Conservation (phyloP, 1,139 yeast genomes). For the Yamadazyma buinensis region DNA sequence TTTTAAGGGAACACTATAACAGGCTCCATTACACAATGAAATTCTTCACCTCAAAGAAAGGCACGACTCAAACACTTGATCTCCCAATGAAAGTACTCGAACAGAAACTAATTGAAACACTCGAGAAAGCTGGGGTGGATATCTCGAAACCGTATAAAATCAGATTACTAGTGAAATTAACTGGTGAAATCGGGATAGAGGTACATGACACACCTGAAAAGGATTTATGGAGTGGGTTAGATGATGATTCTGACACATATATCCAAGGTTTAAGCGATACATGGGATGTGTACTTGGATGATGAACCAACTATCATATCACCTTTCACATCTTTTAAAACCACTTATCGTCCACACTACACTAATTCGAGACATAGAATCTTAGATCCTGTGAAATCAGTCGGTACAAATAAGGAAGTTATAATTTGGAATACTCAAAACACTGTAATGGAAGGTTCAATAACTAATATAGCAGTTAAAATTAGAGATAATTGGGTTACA, state of each 20-base stretch:
- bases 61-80: slow-evolving; percentile 21
- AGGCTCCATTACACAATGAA: slow-evolving; percentile 52
- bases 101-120: slow-evolving; percentile 40
- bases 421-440: slow-evolving; percentile 58
- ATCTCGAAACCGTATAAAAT: slow-evolving; percentile 49
- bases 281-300: slow-evolving; percentile 66
- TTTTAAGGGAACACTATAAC: slow-evolving; percentile 60
- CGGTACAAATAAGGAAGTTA: slow-evolving; percentile 62
- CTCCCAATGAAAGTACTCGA: slow-evolving; percentile 43
- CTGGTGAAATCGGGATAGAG: slow-evolving; percentile 52
- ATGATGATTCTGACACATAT: slow-evolving; percentile 7
- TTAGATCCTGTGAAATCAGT: slow-evolving; percentile 19
- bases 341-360: slow-evolving; percentile 64
- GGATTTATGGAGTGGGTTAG: slow-evolving; percentile 43
- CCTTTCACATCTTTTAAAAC: slow-evolving; percentile 91
- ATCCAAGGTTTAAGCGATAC: slow-evolving; percentile 3
- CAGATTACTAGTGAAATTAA: slow-evolving; percentile 47
- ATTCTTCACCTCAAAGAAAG: slow-evolving; percentile 37
- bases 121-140: slow-evolving; percentile 25
- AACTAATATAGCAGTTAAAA: slow-evolving; percentile 68
- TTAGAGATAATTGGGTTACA: slow-evolving; percentile 63
- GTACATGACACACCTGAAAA: slow-evolving; percentile 35
- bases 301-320: slow-evolving; percentile 49
- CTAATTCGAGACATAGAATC: slow-evolving; percentile 53
- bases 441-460: slow-evolving; percentile 82